phyloP scores from a whole-genome alignment of 2,329 filamentous ascomycete species.

The Lasiodiplodia citricola region DNA sequence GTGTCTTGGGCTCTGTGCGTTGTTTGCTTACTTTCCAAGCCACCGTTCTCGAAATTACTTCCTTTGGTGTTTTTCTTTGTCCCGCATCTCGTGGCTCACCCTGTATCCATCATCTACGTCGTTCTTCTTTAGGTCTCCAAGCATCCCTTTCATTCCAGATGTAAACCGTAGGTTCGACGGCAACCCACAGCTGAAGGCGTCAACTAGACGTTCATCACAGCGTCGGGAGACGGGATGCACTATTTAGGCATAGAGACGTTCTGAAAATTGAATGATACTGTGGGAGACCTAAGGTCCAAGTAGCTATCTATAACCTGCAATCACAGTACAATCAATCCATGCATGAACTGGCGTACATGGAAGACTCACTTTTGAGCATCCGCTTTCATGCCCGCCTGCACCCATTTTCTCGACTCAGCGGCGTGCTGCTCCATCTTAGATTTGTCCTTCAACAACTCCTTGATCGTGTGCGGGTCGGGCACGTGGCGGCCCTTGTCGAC shows the following conservation, averaged over 20 bases:
- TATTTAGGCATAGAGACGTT: neutral
- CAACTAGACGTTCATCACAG: no score
- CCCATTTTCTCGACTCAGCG: constrained; percentile 63
- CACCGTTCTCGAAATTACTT: no score
- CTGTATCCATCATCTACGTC: no score
- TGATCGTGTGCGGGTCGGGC: constrained; percentile 66
- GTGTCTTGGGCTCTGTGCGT: neutral
- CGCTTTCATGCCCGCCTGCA: constrained; percentile 71
- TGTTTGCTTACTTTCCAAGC: neutral
- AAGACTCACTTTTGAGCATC: constrained; percentile 52
- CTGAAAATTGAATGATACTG: neutral
- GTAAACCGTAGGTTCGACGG: no score
- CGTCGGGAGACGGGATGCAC: no score
- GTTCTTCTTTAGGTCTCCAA: no score
- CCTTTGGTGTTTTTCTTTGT: no score
- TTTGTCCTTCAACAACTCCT: constrained; percentile 63
- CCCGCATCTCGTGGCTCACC: no score
- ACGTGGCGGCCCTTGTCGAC: constrained; percentile 78
- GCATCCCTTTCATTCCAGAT: no score
- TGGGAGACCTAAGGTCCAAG: no score
- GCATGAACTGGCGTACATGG: neutral
- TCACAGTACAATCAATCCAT: neutral
- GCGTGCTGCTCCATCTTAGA: constrained; percentile 65
- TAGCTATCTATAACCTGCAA: neutral
- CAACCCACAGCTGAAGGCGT: no score